Evolutionary conservation across 768 basidiomycete genomes (phyloP).

Genomic region (Cubamyces lactineus): DNA sequence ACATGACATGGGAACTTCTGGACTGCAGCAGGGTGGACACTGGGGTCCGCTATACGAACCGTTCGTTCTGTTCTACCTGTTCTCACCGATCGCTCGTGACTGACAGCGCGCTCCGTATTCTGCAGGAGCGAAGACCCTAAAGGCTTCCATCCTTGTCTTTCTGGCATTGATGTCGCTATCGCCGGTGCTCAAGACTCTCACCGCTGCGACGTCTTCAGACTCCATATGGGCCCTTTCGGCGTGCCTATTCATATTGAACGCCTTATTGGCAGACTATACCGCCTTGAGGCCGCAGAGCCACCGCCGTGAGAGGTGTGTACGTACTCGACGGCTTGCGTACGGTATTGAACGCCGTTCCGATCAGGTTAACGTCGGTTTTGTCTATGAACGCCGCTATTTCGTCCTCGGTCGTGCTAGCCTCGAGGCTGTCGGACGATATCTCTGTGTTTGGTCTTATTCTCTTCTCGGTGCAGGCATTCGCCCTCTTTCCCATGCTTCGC

Average conservation of each 20-base stretch:
- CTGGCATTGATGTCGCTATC: constrained; percentile 87
- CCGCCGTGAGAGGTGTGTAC: constrained; percentile 59
- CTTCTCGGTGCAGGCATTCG: constrained; percentile 81
- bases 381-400: constrained; percentile 93
- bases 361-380: constrained; percentile 77
- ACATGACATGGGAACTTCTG: constrained; percentile 62
- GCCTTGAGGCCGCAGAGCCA: constrained; percentile 47
- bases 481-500: constrained; percentile 81
- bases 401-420: constrained; percentile 91
- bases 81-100: background rate
- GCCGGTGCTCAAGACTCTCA: constrained; percentile 89
- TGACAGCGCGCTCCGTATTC: background rate
- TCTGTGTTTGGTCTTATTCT: constrained; percentile 89
- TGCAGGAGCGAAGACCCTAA: constrained; percentile 70
- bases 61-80: constrained; percentile 29
- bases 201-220: constrained; percentile 93
- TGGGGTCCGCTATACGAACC: constrained; percentile 34
- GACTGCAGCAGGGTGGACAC: constrained; percentile 37
- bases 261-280: constrained; percentile 83
- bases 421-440: constrained; percentile 79
- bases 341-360: constrained; percentile 14
- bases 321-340: constrained; percentile 6
- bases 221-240: constrained; percentile 97
- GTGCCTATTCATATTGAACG: constrained; percentile 78
- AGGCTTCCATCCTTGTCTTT: constrained; percentile 86